Evolutionary conservation across 2,329 filamentous ascomycete species (phyloP), one percentile per base, ranked within the genome.

Genomic region (Beauveria sp.): DNA sequence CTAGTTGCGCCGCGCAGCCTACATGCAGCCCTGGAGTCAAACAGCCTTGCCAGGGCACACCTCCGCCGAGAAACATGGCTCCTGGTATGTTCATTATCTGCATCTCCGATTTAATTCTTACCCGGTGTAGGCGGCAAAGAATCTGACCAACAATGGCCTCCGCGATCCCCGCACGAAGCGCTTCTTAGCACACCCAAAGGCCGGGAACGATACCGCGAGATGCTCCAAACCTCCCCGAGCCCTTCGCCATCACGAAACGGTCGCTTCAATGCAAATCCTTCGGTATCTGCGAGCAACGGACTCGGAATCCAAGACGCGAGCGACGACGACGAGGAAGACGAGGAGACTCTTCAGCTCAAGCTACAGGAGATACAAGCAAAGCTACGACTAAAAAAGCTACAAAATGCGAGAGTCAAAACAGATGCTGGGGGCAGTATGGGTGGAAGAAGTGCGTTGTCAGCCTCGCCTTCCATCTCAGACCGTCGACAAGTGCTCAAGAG

Each of bases 281-380:
- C 37, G 3, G 22, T 34, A 64, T 71, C 72, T 54, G 69, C 67
- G 12, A 71, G 69, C 16, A 69, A 70, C 28, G 70, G 75, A 55
- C 76, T 74, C 5, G 76, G 60, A 30, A 57, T 61, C 22, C 47
- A 53, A 22, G 54, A 79, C 3, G 77, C 76, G 5, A 81, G 85
- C 10, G 85, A 87, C 0, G 88, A 90, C 5, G 89, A 96, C 7
- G 92, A 96, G 67, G 93, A 97, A 72, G 92, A 96, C 8, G 93
- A 97, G 72, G 92, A 97, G 77, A 96, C 86, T 1, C 76, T 97
- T 40, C 85, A 96, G 70, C 77, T 99, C 64, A 87, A 96, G 71
- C 78, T 97, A 5, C 87, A 92, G 65, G 91, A 90, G 60, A 96
- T 99, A 62, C 88, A 97, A 73, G 91, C 92, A 7, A 87, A 89